Conservation (phyloP, 2,329 filamentous ascomycete genomes). For the Fusarium citri region DNA sequence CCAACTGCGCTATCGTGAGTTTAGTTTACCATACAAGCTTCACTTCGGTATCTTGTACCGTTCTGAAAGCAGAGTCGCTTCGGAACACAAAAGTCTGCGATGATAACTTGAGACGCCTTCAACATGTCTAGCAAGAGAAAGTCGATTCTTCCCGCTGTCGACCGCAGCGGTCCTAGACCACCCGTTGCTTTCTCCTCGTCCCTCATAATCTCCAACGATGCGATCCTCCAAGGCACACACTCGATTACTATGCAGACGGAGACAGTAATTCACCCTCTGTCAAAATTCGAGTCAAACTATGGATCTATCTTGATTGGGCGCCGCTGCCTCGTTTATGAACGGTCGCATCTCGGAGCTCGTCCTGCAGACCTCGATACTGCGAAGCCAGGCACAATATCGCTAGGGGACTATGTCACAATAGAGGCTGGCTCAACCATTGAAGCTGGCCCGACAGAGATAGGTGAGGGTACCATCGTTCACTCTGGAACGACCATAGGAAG, state of each 20-base stretch:
- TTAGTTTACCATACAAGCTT: conserved; percentile 9
- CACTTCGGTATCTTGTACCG: conserved; percentile 7
- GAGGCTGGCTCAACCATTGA: conserved; percentile 72
- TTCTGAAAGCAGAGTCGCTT: conserved; percentile 9
- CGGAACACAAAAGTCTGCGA: conserved; percentile 3
- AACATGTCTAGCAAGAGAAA: conserved; percentile 63
- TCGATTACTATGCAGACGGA: conserved; percentile 82
- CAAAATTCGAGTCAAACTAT: conserved; percentile 79
- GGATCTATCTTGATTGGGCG: conserved; percentile 85
- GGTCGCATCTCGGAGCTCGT: conserved; percentile 64
- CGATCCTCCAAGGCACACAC: conserved; percentile 75
- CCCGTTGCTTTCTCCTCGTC: conserved; percentile 71
- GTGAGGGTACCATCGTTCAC: conserved; percentile 70
- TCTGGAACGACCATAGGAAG: conserved; percentile 69
- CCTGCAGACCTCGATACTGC: conserved; percentile 45
- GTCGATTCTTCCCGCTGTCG: conserved; percentile 66
- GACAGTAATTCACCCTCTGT: conserved; percentile 87
- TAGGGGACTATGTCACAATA: conserved; percentile 71
- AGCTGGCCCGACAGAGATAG: conserved; percentile 70
- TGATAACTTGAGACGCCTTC: conserved; percentile 14
- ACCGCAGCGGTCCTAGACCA: conserved; percentile 67
- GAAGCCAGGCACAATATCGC: conserved; percentile 61
- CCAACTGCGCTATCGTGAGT: conserved; percentile 11
- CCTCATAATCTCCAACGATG: conserved; percentile 71
- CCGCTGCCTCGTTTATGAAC: conserved; percentile 84